Conservation (phyloP, 352 stramenopile species). For the Phytopythium aichiense region DNA sequence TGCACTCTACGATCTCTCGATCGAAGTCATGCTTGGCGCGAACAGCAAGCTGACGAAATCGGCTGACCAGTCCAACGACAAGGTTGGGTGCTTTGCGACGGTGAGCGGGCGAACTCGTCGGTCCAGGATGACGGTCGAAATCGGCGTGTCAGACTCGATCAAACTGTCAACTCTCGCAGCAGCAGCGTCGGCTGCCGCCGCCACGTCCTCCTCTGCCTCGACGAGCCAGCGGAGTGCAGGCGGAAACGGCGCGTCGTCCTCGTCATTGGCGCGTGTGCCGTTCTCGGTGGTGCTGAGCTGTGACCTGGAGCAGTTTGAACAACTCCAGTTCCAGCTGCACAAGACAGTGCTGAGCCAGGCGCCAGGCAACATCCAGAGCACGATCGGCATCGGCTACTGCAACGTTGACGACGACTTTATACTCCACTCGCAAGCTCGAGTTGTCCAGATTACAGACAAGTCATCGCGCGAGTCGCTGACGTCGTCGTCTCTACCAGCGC, state of each 20-base stretch:
- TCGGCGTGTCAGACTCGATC: slow-evolving; percentile 58
- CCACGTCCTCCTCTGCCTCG: slow-evolving; percentile 2
- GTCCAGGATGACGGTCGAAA: slow-evolving; percentile 41
- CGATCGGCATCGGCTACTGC: slow-evolving; percentile 49
- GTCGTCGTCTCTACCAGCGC: slow-evolving; percentile 10
- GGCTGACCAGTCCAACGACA: slow-evolving; percentile 35
- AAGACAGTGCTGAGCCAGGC: slow-evolving; percentile 43
- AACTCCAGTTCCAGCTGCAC: slow-evolving; percentile 63
- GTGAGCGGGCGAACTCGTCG: slow-evolving; percentile 43
- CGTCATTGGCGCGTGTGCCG: slow-evolving; percentile 30
- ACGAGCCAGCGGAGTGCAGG: background rate
- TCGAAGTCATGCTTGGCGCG: slow-evolving; percentile 52
- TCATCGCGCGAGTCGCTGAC: slow-evolving; percentile 30
- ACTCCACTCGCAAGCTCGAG: slow-evolving; percentile 30
- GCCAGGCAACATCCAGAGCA: slow-evolving; percentile 34
- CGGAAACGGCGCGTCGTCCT: background rate
- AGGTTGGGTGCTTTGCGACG: slow-evolving; percentile 43
- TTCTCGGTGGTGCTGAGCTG: slow-evolving; percentile 57
- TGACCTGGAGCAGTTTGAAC: slow-evolving; percentile 55
- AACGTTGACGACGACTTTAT: slow-evolving; percentile 47
- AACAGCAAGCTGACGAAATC: slow-evolving; percentile 44
- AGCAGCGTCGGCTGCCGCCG: slow-evolving; percentile 13
- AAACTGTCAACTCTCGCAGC: slow-evolving; percentile 43
- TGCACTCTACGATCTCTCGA: slow-evolving; percentile 41
- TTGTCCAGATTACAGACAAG: slow-evolving; percentile 48